Percentiles rank a stretch among this genome's conserved stretches.
These are phyloP conservation scores for Allium cepa DNA, from an alignment of 106 monocot species.

Conservation along the genomic window DNA sequence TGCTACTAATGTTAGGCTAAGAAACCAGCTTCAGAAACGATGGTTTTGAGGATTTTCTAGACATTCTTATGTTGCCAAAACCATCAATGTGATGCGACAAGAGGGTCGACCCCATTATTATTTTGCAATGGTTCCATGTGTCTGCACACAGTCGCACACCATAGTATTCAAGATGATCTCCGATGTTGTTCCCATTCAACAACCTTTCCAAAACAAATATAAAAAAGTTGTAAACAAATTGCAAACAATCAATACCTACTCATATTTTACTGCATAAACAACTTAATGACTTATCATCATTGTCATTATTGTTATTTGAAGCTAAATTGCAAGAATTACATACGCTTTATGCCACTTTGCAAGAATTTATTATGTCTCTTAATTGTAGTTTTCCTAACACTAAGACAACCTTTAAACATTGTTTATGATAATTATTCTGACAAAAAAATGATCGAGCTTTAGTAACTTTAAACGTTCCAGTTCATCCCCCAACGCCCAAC, in stretches of 20 bases:
- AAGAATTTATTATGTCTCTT: not conserved
- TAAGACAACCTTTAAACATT: not conserved
- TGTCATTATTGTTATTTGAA: not conserved
- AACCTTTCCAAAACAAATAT: slow-evolving; percentile 28
- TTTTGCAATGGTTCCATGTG: slow-evolving; percentile 59
- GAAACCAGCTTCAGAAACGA: slow-evolving; percentile 4
- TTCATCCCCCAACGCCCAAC: too few relatives aligned
- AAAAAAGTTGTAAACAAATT: not conserved
- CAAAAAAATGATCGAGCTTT: too few relatives aligned
- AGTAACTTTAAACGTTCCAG: too few relatives aligned
- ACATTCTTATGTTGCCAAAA: slow-evolving; percentile 53
- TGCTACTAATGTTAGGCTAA: not conserved
- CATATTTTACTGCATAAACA: too few relatives aligned
- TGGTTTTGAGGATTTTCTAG: slow-evolving; percentile 13
- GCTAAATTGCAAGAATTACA: not conserved
- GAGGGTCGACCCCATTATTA: slow-evolving; percentile 25
- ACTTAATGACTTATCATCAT: too few relatives aligned
- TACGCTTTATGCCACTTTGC: too few relatives aligned
- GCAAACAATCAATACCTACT: not conserved
- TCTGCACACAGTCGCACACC: slow-evolving; percentile 57
- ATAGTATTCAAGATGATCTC: slow-evolving; percentile 65
- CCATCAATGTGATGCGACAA: slow-evolving; percentile 23
- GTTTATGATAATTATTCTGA: not conserved
- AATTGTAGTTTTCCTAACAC: not conserved
- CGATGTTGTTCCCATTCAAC: slow-evolving; percentile 62